Evolutionary conservation across 345 rosid genomes (phyloP).

Genomic region (Boechera divaricarpa): DNA sequence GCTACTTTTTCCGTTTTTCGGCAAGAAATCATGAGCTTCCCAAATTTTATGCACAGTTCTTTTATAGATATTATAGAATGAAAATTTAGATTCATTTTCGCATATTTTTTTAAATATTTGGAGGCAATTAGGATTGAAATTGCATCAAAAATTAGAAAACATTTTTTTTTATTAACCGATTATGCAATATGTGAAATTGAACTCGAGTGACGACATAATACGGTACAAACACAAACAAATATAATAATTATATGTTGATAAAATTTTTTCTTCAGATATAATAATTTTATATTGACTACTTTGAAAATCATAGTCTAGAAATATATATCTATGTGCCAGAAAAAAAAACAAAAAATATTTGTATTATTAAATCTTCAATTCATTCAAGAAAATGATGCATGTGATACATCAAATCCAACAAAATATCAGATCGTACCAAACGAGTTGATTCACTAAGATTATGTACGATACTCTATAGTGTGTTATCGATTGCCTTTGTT

Average conservation of each 20-base stretch:
- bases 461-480: conserved; percentile 22
- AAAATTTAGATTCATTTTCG: neutral
- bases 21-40: conserved; percentile 25
- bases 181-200: no score
- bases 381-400: conserved; percentile 29
- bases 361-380: neutral
- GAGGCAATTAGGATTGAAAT: neutral
- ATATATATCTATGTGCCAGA: neutral
- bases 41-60: neutral
- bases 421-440: conserved; percentile 34
- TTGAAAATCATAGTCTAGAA: neutral
- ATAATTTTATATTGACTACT: neutral
- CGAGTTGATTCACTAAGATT: conserved; percentile 43
- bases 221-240: neutral
- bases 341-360: neutral
- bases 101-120: neutral
- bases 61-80: neutral
- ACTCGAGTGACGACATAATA: no score
- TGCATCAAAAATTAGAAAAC: neutral
- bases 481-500: conserved; percentile 9
- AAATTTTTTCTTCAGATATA: neutral
- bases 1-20: conserved; percentile 35
- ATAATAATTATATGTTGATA: neutral
- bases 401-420: conserved; percentile 25
- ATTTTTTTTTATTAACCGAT: no score